Base-by-base conservation (phyloP, 2,329 filamentous ascomycete genomes). In the Cytospora paraplurivora region DNA sequence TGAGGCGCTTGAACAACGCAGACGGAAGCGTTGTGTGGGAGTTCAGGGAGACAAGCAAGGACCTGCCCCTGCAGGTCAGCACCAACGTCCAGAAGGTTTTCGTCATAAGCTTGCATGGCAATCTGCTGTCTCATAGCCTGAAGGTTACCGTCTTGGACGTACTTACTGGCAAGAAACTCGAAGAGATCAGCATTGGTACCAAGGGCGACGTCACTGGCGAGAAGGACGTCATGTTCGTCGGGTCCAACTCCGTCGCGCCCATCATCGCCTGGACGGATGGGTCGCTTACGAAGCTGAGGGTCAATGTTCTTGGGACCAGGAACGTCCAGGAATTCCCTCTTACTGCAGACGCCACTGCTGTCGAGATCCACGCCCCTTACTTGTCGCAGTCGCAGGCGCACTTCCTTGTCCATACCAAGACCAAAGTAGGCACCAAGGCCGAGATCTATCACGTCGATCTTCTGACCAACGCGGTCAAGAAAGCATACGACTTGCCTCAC, bases 401-500 rank as follows among this genome's bases (percentile, higher is more conserved):
- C 77, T 96, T 97, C 78, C 79, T 97, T 37, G 90, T 97, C 6
- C 91, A 97, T 69, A 92, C 87, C 69, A 83, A 88, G 69, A 91
- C 91, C 0, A 81, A 81, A 41, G 79, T 79, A 3, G 87, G 87
- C 19, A 91, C 93, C 72, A 92, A 90, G 80, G 94, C 90, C 3
- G 90, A 96, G 66, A 89, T 98, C 35, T 97, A 89, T 72, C 92
- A 96, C 70, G 84, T 96, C 64, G 85, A 96, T 69, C 76, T 91
- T 58, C 88, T 88, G 76, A 88, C 82, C 64, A 85, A 82, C 60
- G 84, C 82, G 19, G 83, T 94, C 34, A 83, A 82, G n/a, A 92
- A 91, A 74, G 89, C 89, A 0, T 97, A 97, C 73, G 86, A 89
- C 34, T 81, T 98, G 13, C 91, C 93, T 0, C 85, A 86, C 59